phyloP scores from a whole-genome alignment of 2,329 filamentous ascomycete species.

The Arthrobotrys entomopaga region DNA sequence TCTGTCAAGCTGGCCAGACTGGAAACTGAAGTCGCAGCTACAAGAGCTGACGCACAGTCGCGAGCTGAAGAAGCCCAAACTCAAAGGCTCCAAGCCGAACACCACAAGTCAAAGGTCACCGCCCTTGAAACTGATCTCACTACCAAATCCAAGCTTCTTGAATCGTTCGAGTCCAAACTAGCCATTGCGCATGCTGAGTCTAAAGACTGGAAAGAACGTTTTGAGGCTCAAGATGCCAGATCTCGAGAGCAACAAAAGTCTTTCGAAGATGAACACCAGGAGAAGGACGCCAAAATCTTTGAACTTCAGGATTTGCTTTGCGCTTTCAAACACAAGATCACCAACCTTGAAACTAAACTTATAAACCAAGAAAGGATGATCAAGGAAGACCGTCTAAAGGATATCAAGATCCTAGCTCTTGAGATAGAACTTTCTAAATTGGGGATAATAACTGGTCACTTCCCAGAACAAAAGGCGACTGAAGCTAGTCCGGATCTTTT shows the following conservation, averaged over 20 bases:
- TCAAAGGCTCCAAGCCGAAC: background rate
- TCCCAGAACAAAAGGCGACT: too few relatives aligned
- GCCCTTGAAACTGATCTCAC: slow-evolving; percentile 16
- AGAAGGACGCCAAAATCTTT: background rate
- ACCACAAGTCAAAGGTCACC: background rate
- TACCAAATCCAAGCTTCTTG: background rate
- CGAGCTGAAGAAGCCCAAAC: slow-evolving; percentile 18
- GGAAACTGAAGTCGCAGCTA: slow-evolving; percentile 4
- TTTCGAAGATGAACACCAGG: slow-evolving; percentile 6
- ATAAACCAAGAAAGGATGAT: background rate
- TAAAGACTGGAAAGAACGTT: background rate
- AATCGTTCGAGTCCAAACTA: background rate
- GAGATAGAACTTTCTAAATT: too few relatives aligned
- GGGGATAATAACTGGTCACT: background rate
- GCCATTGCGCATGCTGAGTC: background rate
- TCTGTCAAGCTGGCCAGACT: slow-evolving; percentile 11
- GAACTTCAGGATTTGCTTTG: background rate
- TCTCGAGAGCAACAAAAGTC: slow-evolving; percentile 10
- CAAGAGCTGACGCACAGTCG: slow-evolving; percentile 26
- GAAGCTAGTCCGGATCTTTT: too few relatives aligned
- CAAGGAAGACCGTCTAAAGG: background rate
- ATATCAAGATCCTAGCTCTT: too few relatives aligned
- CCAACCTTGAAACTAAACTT: too few relatives aligned
- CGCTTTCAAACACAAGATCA: background rate
- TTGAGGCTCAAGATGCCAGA: background rate